Evolutionary conservation across 1,284 basidiomycete genomes (phyloP).

Genomic region (Sphagnurus paluster): DNA sequence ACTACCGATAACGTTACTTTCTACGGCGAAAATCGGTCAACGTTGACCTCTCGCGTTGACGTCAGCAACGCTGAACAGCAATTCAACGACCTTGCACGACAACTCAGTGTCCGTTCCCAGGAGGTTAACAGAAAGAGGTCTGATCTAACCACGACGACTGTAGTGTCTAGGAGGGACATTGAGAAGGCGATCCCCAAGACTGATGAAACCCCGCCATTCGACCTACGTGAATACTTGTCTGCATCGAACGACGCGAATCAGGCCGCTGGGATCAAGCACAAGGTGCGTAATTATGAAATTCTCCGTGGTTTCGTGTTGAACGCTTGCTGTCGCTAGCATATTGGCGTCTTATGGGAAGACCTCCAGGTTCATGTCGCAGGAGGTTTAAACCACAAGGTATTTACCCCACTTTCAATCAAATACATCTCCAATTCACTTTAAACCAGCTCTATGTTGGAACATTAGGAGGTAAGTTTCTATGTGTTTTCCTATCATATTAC

Average conservation of each 20-base stretch:
- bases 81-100: slow-evolving; percentile 52
- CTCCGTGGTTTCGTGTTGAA: too few relatives aligned
- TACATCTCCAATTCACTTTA: neutral
- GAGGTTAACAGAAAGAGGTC: slow-evolving; percentile 15
- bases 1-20: slow-evolving; percentile 31
- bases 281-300: too few relatives aligned
- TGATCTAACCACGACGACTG: slow-evolving; percentile 16
- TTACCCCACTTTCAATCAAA: slow-evolving; percentile 12
- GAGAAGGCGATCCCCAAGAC: slow-evolving; percentile 51
- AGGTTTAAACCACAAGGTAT: slow-evolving; percentile 58
- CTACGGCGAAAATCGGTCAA: slow-evolving; percentile 21
- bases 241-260: slow-evolving; percentile 68
- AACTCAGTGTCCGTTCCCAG: slow-evolving; percentile 29
- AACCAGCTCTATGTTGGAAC: slow-evolving; percentile 65
- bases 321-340: slow-evolving; percentile 41
- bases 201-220: slow-evolving; percentile 44
- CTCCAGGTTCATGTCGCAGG: slow-evolving; percentile 73
- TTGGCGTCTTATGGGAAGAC: slow-evolving; percentile 80
- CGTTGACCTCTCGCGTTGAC: slow-evolving; percentile 34
- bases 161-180: slow-evolving; percentile 14
- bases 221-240: slow-evolving; percentile 76
- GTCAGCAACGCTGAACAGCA: slow-evolving; percentile 46
- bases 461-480: slow-evolving; percentile 47
- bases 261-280: slow-evolving; percentile 75
- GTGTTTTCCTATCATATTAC: neutral